Base-by-base conservation (phyloP, 139 green algal genomes). In the Trebouxia sp. region DNA sequence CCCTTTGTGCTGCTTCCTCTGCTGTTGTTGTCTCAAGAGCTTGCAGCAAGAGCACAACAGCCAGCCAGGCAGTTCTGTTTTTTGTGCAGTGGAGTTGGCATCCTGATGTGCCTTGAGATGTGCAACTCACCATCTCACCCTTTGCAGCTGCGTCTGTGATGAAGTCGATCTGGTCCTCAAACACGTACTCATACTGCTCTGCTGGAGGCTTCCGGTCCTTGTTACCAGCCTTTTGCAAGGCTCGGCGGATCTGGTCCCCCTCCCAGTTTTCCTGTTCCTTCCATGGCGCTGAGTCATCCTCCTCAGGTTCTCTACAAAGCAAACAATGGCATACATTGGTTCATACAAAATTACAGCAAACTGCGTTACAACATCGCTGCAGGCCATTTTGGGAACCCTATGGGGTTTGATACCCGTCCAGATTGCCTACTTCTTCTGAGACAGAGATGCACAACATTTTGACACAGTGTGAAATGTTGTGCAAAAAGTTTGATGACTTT, bases 151-250 rank as follows among this genome's bases (percentile, higher is more conserved):
- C 56, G 39, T 92, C 85, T 56, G 90, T 89, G 42, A 99, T 94
- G 86, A 98, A 99, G 22, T 97, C 93, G n/a, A 99, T 96, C 65
- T 93, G 86, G 88, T 99, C 96, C 47, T 98, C 94, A 83, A 98
- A 96, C 56, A 99, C 87, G 32, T 95, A 92, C 45, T 98, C 93
- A 84, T 97, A 98, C 76, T 85, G 24, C 76, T 85, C 41, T 12
- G 37, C 65, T 20, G 43, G 12, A 37, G 53, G 35, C 30, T 80
- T 84, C 17, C 77, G 82, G 67, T 89, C 89, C 81, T 88, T 87
- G 55, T 87, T 69, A n/a, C 91, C 91, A 11, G 82, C 85, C 22
- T 82, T 80, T 55, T 91, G 76, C 38, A 78, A 84, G 7, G 94
- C 94, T 50, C 91, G 90, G 24, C 79, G 81, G 26, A 95, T 89